phyloP scores from a whole-genome alignment of 164 flowering plant species.

The Protea cynaroides region DNA sequence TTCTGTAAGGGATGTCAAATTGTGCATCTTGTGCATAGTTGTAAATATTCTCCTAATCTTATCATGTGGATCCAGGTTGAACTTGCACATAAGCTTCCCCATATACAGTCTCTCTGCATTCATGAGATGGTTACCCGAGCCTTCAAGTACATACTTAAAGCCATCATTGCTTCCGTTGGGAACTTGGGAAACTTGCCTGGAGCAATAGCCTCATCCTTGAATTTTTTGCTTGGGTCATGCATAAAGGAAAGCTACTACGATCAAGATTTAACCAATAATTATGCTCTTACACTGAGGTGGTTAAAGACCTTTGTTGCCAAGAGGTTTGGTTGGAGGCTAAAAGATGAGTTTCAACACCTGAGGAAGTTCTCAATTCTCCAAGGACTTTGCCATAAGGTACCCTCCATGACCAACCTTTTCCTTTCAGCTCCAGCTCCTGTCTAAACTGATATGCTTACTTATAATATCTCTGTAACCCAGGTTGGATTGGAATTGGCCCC shows the following conservation, averaged over 20 bases:
- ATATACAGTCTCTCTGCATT: constrained; percentile 84
- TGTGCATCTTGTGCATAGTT: background rate
- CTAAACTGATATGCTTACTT: background rate
- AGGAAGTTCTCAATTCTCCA: constrained; percentile 75
- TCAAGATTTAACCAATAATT: constrained; percentile 16
- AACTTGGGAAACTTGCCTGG: constrained; percentile 41
- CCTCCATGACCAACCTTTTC: background rate
- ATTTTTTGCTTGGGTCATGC: constrained; percentile 61
- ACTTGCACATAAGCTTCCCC: constrained; percentile 90
- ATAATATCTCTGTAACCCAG: constrained; percentile 27
- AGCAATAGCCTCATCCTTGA: constrained; percentile 64
- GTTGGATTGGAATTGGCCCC: constrained; percentile 83
- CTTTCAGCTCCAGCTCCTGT: background rate
- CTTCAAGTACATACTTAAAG: constrained; percentile 69
- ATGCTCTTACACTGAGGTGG: constrained; percentile 57
- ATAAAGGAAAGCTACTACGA: constrained; percentile 9
- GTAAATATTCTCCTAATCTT: background rate
- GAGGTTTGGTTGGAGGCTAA: constrained; percentile 66
- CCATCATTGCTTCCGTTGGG: constrained; percentile 56
- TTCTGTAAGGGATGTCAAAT: background rate
- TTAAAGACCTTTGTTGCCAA: constrained; percentile 38
- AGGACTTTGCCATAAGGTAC: constrained; percentile 89
- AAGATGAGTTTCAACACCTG: constrained; percentile 62
- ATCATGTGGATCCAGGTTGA: constrained; percentile 48
- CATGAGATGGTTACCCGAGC: constrained; percentile 98